Percentiles rank a stretch among this genome's conserved stretches.
Evolutionary conservation across 192 early-diverging fungal genomes (phyloP).

Genomic region (Backusella parvicylindrica): DNA sequence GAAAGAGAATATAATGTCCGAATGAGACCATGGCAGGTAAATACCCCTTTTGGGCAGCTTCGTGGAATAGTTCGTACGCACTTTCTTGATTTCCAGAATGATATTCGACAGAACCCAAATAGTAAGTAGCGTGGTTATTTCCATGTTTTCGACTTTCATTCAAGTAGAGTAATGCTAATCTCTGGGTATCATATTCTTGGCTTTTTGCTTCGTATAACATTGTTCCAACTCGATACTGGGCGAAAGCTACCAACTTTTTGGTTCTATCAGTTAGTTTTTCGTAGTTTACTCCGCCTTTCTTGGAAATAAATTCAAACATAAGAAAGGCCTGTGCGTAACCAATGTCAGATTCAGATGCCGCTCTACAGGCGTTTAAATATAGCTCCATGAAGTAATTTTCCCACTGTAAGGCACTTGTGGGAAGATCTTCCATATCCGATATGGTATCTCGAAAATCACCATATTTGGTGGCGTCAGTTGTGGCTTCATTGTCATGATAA

Average conservation of each 20-base stretch:
- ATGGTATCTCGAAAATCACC: not conserved
- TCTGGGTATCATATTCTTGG: not conserved
- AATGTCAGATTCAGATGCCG: not conserved
- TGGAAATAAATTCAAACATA: not conserved
- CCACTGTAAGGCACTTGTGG: not conserved
- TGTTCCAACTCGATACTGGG: not conserved
- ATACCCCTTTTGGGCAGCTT: not conserved
- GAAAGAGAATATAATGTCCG: not conserved
- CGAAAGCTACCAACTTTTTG: not conserved
- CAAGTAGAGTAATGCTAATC: not conserved
- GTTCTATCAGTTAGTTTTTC: not conserved
- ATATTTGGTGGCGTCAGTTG: not conserved
- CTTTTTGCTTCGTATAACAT: not conserved
- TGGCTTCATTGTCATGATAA: not conserved
- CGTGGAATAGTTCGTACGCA: not conserved
- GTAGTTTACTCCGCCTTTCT: not conserved
- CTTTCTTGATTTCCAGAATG: not conserved
- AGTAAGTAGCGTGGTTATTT: not conserved
- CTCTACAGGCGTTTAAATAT: not conserved
- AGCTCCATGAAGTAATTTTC: not conserved
- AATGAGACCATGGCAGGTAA: slow-evolving; percentile 1
- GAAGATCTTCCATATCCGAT: not conserved
- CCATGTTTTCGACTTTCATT: not conserved
- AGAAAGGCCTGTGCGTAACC: not conserved
- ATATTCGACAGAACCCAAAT: not conserved